These are phyloP conservation scores for Diophrys sp. DNA, from an alignment of 73 alveolate species.

Conservation along the genomic window DNA sequence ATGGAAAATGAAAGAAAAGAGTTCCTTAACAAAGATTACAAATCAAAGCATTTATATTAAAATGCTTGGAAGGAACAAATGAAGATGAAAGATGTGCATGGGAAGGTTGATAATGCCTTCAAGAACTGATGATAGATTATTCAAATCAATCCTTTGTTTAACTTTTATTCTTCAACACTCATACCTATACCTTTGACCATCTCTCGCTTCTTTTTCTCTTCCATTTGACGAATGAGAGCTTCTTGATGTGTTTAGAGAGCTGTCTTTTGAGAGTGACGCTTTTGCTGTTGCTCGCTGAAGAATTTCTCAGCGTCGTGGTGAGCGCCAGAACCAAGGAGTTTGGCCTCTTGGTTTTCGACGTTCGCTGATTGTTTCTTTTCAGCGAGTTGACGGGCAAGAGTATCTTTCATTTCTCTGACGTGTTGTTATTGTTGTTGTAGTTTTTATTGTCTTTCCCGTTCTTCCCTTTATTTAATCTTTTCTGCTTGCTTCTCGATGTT, in stretches of 20 bases:
- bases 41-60: constrained; percentile 9
- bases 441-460: no score
- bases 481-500: background rate
- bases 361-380: background rate
- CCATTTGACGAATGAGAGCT: background rate
- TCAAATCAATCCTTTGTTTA: background rate
- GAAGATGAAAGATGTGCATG: constrained; percentile 17
- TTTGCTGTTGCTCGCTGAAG: background rate
- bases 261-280: background rate
- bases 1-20: constrained; percentile 24
- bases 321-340: background rate
- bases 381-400: background rate
- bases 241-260: background rate
- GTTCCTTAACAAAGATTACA: constrained; percentile 7
- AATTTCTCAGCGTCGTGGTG: background rate
- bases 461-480: background rate
- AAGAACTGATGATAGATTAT: constrained; percentile 9
- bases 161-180: background rate
- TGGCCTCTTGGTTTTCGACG: background rate
- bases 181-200: background rate
- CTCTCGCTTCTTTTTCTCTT: background rate
- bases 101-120: constrained; percentile 7
- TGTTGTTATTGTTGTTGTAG: no score
- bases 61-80: constrained; percentile 30
- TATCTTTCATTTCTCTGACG: background rate